phyloP scores from a whole-genome alignment of 2,329 filamentous ascomycete species.

The Aspergillus hortae region DNA sequence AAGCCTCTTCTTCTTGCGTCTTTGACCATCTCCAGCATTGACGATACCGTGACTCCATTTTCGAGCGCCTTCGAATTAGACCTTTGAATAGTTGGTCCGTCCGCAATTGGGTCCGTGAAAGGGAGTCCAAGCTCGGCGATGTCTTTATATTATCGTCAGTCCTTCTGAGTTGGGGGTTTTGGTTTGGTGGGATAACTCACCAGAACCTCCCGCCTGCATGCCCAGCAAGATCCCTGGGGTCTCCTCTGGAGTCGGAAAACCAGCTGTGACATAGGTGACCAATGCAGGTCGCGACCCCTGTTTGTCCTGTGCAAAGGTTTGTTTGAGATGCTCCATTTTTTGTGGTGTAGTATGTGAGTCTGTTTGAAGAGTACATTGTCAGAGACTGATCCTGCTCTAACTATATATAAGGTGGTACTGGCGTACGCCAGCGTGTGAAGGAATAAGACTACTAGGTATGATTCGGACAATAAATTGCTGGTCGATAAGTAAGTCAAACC shows the following conservation, averaged over 20 bases:
- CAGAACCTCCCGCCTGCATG: conserved; percentile 86
- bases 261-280: conserved; percentile 92
- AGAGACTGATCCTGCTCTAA: too few species aligned
- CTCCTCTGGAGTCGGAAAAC: conserved; percentile 73
- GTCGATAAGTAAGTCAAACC: too few species aligned
- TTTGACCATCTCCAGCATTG: conserved; percentile 76
- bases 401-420: too few species aligned
- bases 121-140: conserved; percentile 91
- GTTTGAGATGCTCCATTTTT: conserved; percentile 49
- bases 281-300: conserved; percentile 64
- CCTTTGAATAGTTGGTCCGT: conserved; percentile 91
- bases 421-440: too few species aligned
- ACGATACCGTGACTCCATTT: conserved; percentile 78
- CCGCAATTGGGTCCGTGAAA: conserved; percentile 94
- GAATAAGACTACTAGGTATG: too few species aligned
- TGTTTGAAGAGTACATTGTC: too few species aligned
- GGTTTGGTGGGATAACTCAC: conserved; percentile 45
- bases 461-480: too few species aligned
- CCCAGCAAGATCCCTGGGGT: conserved; percentile 78
- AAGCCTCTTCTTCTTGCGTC: conserved; percentile 72
- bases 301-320: conserved; percentile 52
- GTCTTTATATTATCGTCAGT: conserved; percentile 51
- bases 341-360: background rate
- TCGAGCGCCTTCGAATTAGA: conserved; percentile 80
- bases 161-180: background rate